Base-by-base conservation (phyloP, 1,284 basidiomycete species). In the Cryptococcus depauperatus region DNA sequence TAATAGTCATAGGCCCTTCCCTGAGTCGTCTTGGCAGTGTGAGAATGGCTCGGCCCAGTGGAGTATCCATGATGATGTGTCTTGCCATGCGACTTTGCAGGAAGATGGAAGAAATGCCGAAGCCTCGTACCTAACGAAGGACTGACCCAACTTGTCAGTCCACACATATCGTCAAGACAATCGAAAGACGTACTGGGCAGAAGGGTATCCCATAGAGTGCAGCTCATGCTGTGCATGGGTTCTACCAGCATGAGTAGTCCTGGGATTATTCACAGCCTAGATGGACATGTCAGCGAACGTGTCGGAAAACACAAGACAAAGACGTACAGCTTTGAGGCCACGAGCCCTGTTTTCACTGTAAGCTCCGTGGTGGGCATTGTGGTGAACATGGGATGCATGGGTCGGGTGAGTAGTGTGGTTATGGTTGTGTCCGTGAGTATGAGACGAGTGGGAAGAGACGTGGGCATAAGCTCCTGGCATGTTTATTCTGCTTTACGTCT, bases 191-290 rank as follows among this genome's bases (percentile, higher is more conserved):
- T 16, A 55, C 52, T 47, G 49, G 33, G 47, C 52, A 5, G 57
- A 32, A 21, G 27, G 46, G 5, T 42, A 50, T 18, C 54, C 50
- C 55, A 59, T 59, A 2, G 35, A n/a, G n/a, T 41, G 30, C 6
- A 57, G 39, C 39, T 55, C 37, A 11, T 48, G 42, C 30, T 53
- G 34, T n/a, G 54, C 57, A 8, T 52, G 44, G 28, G 18, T n/a
- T 6, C 55, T 45, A 3, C 57, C 57, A 14, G 40, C 26, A 34
- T 46, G 41, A 14, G 53, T 55, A 10, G 55, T 57, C 29, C 57
- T 43, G 10, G 57, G 54, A 25, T 56, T 59, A 22, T 59, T 57
- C 35, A 59, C 50, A 0, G 57, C 55, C 57, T 59, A 35, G 10
- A 27, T n/a, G n/a, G n/a, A 26, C 29, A 13, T 7, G 35, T 30